Evolutionary conservation across 2,329 filamentous ascomycete species (phyloP).

Genomic region (Aspergillus fischeri): DNA sequence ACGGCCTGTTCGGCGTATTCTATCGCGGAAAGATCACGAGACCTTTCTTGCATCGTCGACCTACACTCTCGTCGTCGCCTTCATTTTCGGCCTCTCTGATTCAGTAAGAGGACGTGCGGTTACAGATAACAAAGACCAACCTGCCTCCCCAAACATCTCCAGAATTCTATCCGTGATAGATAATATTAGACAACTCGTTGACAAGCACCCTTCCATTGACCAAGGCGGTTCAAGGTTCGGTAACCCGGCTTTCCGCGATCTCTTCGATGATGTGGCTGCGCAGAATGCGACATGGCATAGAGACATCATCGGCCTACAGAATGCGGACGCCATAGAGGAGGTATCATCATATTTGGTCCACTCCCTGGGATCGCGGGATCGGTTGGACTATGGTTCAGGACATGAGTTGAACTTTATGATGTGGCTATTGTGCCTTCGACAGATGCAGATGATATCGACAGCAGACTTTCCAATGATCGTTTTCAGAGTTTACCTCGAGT

Average conservation of each 20-base stretch:
- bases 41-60: slow-evolving; percentile 75
- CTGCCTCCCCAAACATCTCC: slow-evolving; percentile 56
- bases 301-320: slow-evolving; percentile 35
- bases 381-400: slow-evolving; percentile 95
- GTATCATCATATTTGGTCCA: slow-evolving; percentile 74
- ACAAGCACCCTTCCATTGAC: slow-evolving; percentile 72
- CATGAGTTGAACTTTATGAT: slow-evolving; percentile 97
- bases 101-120: slow-evolving; percentile 57
- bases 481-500: slow-evolving; percentile 74
- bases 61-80: slow-evolving; percentile 71
- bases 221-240: slow-evolving; percentile 88
- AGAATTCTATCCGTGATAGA: slow-evolving; percentile 67
- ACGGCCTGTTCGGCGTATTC: slow-evolving; percentile 70
- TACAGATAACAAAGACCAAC: slow-evolving; percentile 22
- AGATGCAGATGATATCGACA: slow-evolving; percentile 61
- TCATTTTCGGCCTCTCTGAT: slow-evolving; percentile 82
- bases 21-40: slow-evolving; percentile 75
- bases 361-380: slow-evolving; percentile 77
- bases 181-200: slow-evolving; percentile 63
- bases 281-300: slow-evolving; percentile 40
- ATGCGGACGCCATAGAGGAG: slow-evolving; percentile 59
- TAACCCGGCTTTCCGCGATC: slow-evolving; percentile 83
- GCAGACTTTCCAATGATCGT: slow-evolving; percentile 70
- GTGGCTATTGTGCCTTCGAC: slow-evolving; percentile 92
- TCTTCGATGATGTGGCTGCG: slow-evolving; percentile 56